Percentiles rank a stretch among this genome's conserved stretches.
Conservation (phyloP, 169 alveolate species). For the Plasmodium reichenowi region DNA sequence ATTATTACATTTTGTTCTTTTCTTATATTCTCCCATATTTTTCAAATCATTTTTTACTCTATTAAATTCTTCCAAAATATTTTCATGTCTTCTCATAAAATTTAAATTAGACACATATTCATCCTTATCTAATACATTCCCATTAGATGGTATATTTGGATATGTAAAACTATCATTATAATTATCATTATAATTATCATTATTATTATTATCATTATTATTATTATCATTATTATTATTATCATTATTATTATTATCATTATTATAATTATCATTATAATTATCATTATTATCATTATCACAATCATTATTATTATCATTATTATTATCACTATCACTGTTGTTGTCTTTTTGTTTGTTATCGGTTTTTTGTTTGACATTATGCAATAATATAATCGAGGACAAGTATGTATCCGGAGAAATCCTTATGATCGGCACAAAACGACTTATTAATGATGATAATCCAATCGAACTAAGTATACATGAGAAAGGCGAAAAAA, state of each 20-base stretch:
- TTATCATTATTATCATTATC: not conserved
- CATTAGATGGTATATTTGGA: too few relatives aligned
- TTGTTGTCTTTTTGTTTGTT: too few relatives aligned
- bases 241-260: not conserved
- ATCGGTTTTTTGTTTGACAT: not conserved
- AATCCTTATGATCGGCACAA: slow-evolving; percentile 26
- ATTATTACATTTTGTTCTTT: not conserved
- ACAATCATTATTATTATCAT: not conserved
- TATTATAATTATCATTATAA: not conserved
- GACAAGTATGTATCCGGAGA: slow-evolving; percentile 7
- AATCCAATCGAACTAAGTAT: slow-evolving; percentile 95
- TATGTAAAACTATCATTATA: not conserved
- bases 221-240: not conserved
- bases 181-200: not conserved
- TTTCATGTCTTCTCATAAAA: not conserved
- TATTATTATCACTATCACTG: not conserved
- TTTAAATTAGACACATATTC: not conserved
- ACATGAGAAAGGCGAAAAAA: slow-evolving; percentile 90
- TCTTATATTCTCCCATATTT: not conserved
- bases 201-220: not conserved
- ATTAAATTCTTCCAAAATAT: not conserved
- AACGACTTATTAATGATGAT: slow-evolving; percentile 87
- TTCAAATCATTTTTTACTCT: not conserved
- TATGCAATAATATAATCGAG: not conserved
- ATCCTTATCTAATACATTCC: not conserved